Evolutionary conservation across 257 asterid genomes (phyloP).

Genomic region (Anisodus acutangulus): DNA sequence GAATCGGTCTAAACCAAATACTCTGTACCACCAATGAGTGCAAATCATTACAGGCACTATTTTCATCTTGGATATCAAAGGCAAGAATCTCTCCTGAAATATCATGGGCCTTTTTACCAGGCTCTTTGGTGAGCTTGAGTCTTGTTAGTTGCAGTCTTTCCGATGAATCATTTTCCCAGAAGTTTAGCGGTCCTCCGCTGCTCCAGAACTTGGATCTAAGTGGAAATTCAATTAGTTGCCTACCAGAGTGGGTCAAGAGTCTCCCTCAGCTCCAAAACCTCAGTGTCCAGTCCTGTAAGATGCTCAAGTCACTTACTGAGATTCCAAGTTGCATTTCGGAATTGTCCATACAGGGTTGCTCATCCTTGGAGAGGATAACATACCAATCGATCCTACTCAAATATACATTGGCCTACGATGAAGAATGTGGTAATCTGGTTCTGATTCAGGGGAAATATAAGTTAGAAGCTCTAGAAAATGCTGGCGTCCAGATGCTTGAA

Average conservation of each 20-base stretch:
- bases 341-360: slow-evolving; percentile 29
- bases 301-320: slow-evolving; percentile 28
- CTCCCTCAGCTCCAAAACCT: slow-evolving; percentile 31
- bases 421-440: slow-evolving; percentile 6
- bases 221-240: slow-evolving; percentile 30
- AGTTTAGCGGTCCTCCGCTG: slow-evolving; percentile 10
- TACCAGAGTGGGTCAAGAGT: slow-evolving; percentile 32
- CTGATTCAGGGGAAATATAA: slow-evolving; percentile 1
- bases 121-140: slow-evolving; percentile 27
- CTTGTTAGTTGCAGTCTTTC: slow-evolving; percentile 34
- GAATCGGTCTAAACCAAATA: slow-evolving; percentile 17
- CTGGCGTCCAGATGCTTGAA: not conserved
- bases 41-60: slow-evolving; percentile 4
- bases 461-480: slow-evolving; percentile 18
- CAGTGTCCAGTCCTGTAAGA: slow-evolving; percentile 22
- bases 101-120: slow-evolving; percentile 29
- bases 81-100: slow-evolving; percentile 22
- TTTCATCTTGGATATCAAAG: slow-evolving; percentile 27
- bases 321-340: slow-evolving; percentile 25
- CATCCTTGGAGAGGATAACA: slow-evolving; percentile 25
- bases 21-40: not conserved
- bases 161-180: slow-evolving; percentile 26
- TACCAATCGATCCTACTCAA: not conserved
- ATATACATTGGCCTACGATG: not conserved
- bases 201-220: slow-evolving; percentile 32